phyloP scores from a whole-genome alignment of 768 basidiomycete species.

The Rhodotorula babjevae region DNA sequence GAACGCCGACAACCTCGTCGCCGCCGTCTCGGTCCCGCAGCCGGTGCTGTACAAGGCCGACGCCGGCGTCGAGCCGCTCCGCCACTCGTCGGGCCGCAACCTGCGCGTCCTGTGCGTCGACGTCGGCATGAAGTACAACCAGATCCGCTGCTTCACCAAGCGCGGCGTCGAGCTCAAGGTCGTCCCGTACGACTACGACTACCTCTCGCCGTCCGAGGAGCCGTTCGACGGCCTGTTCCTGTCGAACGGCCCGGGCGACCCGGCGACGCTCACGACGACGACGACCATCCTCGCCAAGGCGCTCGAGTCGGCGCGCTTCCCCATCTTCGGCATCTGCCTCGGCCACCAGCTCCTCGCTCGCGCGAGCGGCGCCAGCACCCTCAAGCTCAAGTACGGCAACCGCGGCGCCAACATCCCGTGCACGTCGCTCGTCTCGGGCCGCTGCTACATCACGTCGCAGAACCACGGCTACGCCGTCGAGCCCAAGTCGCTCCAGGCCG shows the following conservation, averaged over 20 bases:
- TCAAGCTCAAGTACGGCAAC: conserved; percentile 99
- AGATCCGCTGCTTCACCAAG: conserved; percentile 88
- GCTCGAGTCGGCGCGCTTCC: conserved; percentile 55
- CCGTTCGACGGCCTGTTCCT: conserved; percentile 92
- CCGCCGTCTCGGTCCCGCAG: conserved; percentile 68
- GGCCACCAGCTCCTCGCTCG: conserved; percentile 95
- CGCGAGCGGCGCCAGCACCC: conserved; percentile 86
- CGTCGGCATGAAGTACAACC: conserved; percentile 99
- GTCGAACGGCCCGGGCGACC: conserved; percentile 97
- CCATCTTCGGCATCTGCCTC: conserved; percentile 97
- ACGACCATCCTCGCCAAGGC: conserved; percentile 64
- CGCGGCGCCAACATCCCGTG: conserved; percentile 99
- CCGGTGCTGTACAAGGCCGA: conserved; percentile 61
- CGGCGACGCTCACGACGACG: conserved; percentile 66
- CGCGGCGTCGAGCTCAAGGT: conserved; percentile 95
- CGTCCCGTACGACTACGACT: conserved; percentile 95
- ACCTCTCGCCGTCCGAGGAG: conserved; percentile 64
- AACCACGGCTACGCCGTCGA: conserved; percentile 98
- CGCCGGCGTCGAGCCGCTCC: conserved; percentile 51
- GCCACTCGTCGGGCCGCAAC: conserved; percentile 60
- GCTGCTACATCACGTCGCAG: conserved; percentile 98
- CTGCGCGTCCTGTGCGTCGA: conserved; percentile 85
- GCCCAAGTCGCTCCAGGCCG: conserved; percentile 64
- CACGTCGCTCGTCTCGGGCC: conserved; percentile 82
- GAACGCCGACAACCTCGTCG: conserved; percentile 84